These are phyloP conservation scores for Tricholoma sp. DNA, from an alignment of 768 basidiomycete genomes.

Conservation along the genomic window DNA sequence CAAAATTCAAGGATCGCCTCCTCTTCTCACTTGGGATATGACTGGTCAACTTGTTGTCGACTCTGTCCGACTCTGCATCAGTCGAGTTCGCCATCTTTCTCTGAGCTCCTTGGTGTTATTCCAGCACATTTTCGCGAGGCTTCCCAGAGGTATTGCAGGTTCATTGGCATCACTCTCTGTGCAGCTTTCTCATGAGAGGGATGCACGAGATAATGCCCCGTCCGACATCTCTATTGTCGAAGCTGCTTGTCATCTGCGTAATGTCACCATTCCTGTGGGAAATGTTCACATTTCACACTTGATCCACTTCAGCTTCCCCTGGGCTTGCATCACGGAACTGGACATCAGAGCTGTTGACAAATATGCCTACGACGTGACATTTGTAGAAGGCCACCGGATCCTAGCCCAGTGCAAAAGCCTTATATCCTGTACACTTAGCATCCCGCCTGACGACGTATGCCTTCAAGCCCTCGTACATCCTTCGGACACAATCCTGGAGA, in stretches of 20 bases:
- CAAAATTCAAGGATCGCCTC: neutral
- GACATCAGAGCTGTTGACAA: neutral
- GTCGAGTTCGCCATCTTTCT: neutral
- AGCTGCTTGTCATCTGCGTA: too few relatives aligned
- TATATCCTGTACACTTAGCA: neutral
- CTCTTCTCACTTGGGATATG: too few relatives aligned
- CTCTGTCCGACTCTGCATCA: neutral
- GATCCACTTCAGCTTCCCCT: neutral
- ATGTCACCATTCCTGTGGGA: too few relatives aligned
- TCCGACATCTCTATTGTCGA: too few relatives aligned
- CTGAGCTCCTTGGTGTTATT: neutral
- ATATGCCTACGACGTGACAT: neutral
- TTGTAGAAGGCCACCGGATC: neutral
- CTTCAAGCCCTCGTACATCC: too few relatives aligned
- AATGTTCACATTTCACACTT: too few relatives aligned
- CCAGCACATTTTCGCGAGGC: neutral
- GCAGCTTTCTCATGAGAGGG: too few relatives aligned
- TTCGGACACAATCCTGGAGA: neutral
- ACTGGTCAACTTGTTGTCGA: neutral
- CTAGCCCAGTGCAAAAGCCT: neutral
- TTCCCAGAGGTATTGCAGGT: neutral
- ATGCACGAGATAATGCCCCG: too few relatives aligned
- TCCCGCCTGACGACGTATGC: neutral
- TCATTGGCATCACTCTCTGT: neutral
- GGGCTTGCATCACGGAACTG: neutral